Evolutionary conservation across 1,139 yeast genomes (phyloP), one percentile per base, ranked within the genome.

Genomic region (Hyphopichia burtonii): DNA sequence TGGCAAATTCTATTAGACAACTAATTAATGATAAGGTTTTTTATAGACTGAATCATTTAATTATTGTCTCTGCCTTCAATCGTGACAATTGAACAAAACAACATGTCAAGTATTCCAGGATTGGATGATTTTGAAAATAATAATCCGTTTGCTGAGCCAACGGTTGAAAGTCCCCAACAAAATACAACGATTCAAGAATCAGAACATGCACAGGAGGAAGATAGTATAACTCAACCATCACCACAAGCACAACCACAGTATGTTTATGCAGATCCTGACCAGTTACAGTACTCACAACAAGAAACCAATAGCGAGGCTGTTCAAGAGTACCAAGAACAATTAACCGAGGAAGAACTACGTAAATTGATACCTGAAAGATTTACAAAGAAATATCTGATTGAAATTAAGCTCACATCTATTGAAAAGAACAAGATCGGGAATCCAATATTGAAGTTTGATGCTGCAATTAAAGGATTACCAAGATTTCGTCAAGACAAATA

Each of bases 401-500:
- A 41, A 14, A 57, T 73, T 36, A 59, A 52, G 28, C 52, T 73
- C 9, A 55, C 56, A 1, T 61, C 59, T 11, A 61, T 74, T 19
- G 78, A 73, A 47, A 60, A 55, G 50, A 72, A 72, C 50, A 70
- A 70, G 48, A 58, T 64, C 0, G 74, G 68, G 0, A 73, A 74
- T 45, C 79, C 78, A 2, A 71, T 74, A n/a, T 53, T 74, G 39
- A 60, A 65, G 41, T 70, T 74, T 47, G 69, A 71, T 44, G 76
- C 66, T n/a, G 38, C 49, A 4, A 68, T 73, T 6, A 50, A 52
- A 18, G 83, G 83, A 38, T 68, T 91, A 35, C 93, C 95, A 6
- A 78, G 84, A 39, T 93, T 82, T 61, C 74, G 97, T 44, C 90
- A 87, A 46, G 66, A 78, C 8, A 62, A 66, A 5, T 91, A 86